Percentiles rank a stretch among this genome's conserved stretches.
Evolutionary conservation across 495 filamentous ascomycete genomes (phyloP).

Genomic region (Tuber microsphaerosporum): DNA sequence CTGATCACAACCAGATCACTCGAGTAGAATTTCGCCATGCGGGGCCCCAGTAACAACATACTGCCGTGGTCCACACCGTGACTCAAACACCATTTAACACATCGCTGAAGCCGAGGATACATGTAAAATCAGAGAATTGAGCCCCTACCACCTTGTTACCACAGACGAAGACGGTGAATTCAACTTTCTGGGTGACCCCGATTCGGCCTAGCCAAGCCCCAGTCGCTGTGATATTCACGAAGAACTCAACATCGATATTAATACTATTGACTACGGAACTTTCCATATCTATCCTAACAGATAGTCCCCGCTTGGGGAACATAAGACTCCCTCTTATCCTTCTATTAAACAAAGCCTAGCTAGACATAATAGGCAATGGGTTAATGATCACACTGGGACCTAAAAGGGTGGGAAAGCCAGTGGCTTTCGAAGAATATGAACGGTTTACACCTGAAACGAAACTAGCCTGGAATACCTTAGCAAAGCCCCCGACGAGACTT

Average conservation of each 20-base stretch:
- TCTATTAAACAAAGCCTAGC: conserved; percentile 40
- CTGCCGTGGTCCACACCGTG: too few species aligned
- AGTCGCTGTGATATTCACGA: conserved; percentile 61
- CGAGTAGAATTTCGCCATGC: too few species aligned
- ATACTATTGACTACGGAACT: conserved; percentile 58
- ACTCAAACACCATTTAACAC: too few species aligned
- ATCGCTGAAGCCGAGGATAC: too few species aligned
- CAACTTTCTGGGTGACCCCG: conserved; percentile 46
- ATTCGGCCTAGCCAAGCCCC: conserved; percentile 54
- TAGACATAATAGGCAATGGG: conserved; percentile 48
- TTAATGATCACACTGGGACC: conserved; percentile 55
- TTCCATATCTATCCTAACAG: conserved; percentile 60
- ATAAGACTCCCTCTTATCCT: conserved; percentile 5
- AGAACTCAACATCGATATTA: conserved; percentile 53
- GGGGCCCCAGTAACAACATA: too few species aligned
- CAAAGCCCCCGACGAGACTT: conserved; percentile 41
- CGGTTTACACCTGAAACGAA: conserved; percentile 44
- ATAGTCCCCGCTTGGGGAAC: conserved; percentile 44
- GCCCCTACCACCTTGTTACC: conserved; percentile 49
- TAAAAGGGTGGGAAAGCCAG: conserved; percentile 55
- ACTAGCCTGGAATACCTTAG: conserved; percentile 43
- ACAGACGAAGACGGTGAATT: conserved; percentile 49
- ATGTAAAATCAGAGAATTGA: conserved; percentile 44
- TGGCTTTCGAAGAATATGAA: conserved; percentile 63
- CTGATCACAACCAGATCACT: too few species aligned